Evolutionary conservation across 345 rosid species (phyloP).

Genomic region (Eucalyptus paniculata): DNA sequence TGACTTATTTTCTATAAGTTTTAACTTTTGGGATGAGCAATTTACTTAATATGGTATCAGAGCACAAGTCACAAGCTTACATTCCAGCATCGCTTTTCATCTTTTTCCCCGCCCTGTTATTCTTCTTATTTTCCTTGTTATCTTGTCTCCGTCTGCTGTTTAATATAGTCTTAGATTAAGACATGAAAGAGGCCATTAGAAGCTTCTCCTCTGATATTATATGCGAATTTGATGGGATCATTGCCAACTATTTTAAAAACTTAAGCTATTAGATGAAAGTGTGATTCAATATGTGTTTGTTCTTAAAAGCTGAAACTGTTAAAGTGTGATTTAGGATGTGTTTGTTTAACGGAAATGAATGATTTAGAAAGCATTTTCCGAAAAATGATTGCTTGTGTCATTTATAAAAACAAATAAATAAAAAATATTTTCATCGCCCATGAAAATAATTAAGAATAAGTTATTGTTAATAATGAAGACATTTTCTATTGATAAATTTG

Average conservation of each 20-base stretch:
- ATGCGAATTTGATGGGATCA: accelerated
- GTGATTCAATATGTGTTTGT: neutral
- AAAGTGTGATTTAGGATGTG: neutral
- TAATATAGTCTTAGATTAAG: neutral
- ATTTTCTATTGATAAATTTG: no score
- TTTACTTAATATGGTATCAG: neutral
- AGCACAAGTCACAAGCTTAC: neutral
- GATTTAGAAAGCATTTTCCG: no score
- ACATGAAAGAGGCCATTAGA: neutral
- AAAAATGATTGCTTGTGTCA: neutral
- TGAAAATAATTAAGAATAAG: no score
- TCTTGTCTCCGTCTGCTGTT: neutral
- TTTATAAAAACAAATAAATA: no score
- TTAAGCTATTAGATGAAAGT: neutral
- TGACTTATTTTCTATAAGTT: neutral
- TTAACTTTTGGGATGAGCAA: neutral
- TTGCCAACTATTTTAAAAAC: neutral
- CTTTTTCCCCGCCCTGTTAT: neutral
- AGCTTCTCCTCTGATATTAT: neutral
- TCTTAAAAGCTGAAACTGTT: no score
- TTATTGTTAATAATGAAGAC: neutral
- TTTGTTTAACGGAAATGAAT: no score
- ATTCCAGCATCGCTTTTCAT: neutral
- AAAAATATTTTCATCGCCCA: neutral
- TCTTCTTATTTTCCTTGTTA: neutral